phyloP scores from a whole-genome alignment of 306 rosid species.

The barrel medic (Medicago truncatula) region DNA sequence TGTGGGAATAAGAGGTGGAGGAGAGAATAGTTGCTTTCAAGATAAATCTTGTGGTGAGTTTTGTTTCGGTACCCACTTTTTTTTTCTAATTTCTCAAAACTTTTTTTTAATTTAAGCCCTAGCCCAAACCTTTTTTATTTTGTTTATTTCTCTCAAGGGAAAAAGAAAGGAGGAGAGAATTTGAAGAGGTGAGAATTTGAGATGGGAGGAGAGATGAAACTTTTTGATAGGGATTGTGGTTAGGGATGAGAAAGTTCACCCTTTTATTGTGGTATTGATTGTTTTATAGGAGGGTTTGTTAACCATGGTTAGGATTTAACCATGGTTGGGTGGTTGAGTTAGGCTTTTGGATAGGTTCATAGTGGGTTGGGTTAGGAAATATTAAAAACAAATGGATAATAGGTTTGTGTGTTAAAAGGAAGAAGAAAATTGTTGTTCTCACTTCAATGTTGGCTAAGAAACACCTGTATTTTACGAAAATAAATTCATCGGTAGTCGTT shows the following conservation, averaged over 20 bases:
- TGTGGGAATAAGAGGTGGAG: not conserved
- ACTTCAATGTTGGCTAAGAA: too few species aligned
- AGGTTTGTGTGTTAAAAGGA: too few species aligned
- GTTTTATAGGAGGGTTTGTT: not conserved
- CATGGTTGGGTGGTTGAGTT: conserved; percentile 46
- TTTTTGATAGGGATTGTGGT: not conserved
- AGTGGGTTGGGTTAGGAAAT: conserved; percentile 2
- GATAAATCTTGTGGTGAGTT: conserved; percentile 26
- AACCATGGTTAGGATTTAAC: conserved; percentile 58
- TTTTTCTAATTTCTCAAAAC: not conserved
- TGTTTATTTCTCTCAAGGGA: not conserved
- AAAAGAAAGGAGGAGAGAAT: not conserved
- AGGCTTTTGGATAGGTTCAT: conserved; percentile 5
- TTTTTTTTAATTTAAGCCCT: conserved; percentile 5
- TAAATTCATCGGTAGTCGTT: too few species aligned
- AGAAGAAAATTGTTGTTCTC: too few species aligned
- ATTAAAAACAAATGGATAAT: not conserved
- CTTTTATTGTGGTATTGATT: not conserved
- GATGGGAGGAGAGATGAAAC: not conserved
- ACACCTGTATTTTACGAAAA: too few species aligned
- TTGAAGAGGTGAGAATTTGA: not conserved
- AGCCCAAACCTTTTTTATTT: not conserved
- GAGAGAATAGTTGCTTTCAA: not conserved
- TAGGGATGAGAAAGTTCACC: not conserved
- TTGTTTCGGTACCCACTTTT: conserved; percentile 4